Evolutionary conservation across 129 eudicot genomes (phyloP), one percentile per base, ranked within the genome.

Genomic region (Deinandra increscens): DNA sequence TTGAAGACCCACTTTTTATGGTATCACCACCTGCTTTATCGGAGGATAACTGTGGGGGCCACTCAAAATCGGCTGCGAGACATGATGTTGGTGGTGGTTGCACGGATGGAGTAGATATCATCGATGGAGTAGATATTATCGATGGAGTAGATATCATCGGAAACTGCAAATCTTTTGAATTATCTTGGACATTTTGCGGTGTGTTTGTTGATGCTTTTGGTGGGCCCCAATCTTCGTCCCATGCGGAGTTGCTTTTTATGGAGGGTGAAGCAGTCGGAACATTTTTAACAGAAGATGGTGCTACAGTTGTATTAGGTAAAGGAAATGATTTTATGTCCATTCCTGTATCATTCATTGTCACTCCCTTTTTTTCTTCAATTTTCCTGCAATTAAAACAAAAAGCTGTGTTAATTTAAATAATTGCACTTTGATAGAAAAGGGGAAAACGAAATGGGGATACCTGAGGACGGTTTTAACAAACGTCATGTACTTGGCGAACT

Each of bases 221-320:
- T 23, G 88, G 72, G 60, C 77, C 65, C 98, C 98, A 92, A 77
- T 92, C 98, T 81, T 91, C 91, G 80, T 92, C 96, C 98, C 98
- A 92, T 37, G 95, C 61, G 48, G 89, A 62, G 70, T 66, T 80
- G 37, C 65, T 71, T 72, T 70, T 86, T 9, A 82, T 50, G 66
- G 81, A 60, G 20, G 95, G 68, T 61, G 81, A 55, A 61, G 53
- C 74, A 17, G 82, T 68, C 69, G 91, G 60, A 42, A 76, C 64
- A 11, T 26, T 71, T 75, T 82, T 83, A 67, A 75, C 87, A 7
- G 68, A 33, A 36, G 78, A 75, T 42, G 74, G 68, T 63, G 70
- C 56, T 54, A 56, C 33, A 75, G 8, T 46, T 44, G 81, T 85
- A 48, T 82, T 78, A 20, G 68, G 39, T 23, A 74, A 76, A 78